Percentiles rank a stretch among this genome's conserved stretches.
Conservation (phyloP, 768 basidiomycete genomes). For the Suillus subaureus region DNA sequence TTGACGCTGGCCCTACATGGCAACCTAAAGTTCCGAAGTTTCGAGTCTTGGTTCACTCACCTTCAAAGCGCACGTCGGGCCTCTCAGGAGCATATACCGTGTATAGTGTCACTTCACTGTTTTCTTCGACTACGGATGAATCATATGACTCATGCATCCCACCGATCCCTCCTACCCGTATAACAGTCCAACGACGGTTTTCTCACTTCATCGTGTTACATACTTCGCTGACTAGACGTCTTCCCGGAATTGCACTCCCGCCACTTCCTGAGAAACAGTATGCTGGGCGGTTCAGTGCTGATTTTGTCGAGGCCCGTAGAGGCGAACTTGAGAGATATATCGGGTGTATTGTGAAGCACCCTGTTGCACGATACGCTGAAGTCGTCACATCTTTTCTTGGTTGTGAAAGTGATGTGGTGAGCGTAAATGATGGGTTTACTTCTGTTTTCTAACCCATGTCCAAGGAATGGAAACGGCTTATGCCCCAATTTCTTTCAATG, state of each 20-base stretch:
- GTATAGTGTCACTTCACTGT: slow-evolving; percentile 78
- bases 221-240: slow-evolving; percentile 63
- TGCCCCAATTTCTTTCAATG: slow-evolving; percentile 60
- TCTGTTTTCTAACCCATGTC: slow-evolving; percentile 11
- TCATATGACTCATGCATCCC: slow-evolving; percentile 22
- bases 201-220: slow-evolving; percentile 84
- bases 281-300: slow-evolving; percentile 74
- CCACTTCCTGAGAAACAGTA: slow-evolving; percentile 88
- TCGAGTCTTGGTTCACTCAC: slow-evolving; percentile 76
- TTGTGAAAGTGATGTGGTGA: slow-evolving; percentile 73
- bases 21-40: slow-evolving; percentile 72
- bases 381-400: slow-evolving; percentile 79
- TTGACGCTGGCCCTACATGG: slow-evolving; percentile 76
- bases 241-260: slow-evolving; percentile 78
- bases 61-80: slow-evolving; percentile 69
- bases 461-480: slow-evolving; percentile 73
- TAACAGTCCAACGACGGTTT: slow-evolving; percentile 82
- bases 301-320: slow-evolving; percentile 81
- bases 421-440: slow-evolving; percentile 26
- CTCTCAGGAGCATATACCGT: slow-evolving; percentile 74
- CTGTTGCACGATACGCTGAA: slow-evolving; percentile 77
- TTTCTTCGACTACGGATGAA: slow-evolving; percentile 34
- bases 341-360: slow-evolving; percentile 68
- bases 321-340: slow-evolving; percentile 84
- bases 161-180: slow-evolving; percentile 46